These are phyloP conservation scores for Flagelloscypha sp. DNA, from an alignment of 768 basidiomycete genomes.

Conservation along the genomic window DNA sequence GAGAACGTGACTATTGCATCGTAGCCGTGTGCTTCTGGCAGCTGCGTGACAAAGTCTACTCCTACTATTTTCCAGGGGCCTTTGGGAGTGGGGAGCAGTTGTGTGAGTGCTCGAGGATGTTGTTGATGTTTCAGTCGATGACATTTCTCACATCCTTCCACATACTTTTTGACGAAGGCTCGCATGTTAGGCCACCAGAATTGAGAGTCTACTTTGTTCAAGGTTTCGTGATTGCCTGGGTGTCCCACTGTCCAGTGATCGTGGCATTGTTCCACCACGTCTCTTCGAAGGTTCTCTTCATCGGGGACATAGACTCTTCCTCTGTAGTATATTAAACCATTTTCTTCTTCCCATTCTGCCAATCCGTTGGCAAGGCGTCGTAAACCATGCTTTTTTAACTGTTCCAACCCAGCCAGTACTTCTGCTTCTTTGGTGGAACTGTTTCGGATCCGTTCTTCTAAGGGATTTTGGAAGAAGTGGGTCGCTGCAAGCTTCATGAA, in stretches of 20 bases:
- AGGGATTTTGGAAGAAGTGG: too few species aligned
- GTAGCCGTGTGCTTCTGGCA: constrained; percentile 14
- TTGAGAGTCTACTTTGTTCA: constrained; percentile 11
- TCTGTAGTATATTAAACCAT: too few species aligned
- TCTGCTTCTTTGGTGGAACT: too few species aligned
- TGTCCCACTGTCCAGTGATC: constrained; percentile 18
- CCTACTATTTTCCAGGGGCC: constrained; percentile 23
- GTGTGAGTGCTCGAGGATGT: constrained; percentile 14
- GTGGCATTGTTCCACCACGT: constrained; percentile 13
- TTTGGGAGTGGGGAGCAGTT: constrained; percentile 16
- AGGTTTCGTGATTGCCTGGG: constrained; percentile 17
- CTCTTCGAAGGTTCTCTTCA: constrained; percentile 6
- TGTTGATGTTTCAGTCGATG: constrained; percentile 11
- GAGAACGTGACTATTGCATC: too few species aligned
- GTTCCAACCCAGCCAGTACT: too few species aligned
- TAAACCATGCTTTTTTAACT: too few species aligned
- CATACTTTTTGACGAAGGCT: constrained; percentile 8
- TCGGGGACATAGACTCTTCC: constrained; percentile 14
- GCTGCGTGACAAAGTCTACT: constrained; percentile 22
- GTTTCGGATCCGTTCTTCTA: too few species aligned
- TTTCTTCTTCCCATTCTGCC: too few species aligned
- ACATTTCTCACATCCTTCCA: constrained; percentile 18
- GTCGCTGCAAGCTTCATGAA: too few species aligned
- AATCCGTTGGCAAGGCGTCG: too few species aligned
- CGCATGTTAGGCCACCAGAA: too few species aligned